Evolutionary conservation across 768 basidiomycete genomes (phyloP), one percentile per base, ranked within the genome.

Genomic region (Trametes villosa): DNA sequence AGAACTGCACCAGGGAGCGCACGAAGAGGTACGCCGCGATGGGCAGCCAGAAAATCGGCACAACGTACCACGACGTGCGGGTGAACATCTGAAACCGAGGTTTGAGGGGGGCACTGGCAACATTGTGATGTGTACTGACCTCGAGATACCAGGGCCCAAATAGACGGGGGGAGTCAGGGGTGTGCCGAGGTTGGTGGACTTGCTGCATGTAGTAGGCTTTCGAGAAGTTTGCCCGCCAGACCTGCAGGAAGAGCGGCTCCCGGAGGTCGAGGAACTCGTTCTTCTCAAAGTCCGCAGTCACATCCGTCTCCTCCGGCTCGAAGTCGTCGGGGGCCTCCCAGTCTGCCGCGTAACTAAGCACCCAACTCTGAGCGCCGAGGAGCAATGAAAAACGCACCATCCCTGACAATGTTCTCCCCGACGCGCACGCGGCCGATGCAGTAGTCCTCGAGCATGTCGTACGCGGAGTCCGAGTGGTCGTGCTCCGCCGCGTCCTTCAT

Each of bases 191-290:
- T 72, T 98, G 95, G 74, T 99, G 97, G 0, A 99, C 92, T 74
- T 99, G 97, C 68, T 93, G 84, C 50, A 99, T 79, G 72, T 99
- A 99, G 74, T 95, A 98, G 4, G 90, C 85, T 80, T 99, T 99
- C 71, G 92, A 92, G 70, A 92, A 97, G 73, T 94, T 91, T 17
- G 85, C 85, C 63, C 86, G 77, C 92, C 91, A 95, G 62, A 99
- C 85, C 75, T 99, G 97, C 73, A 79, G 76, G 56, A 96, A 73
- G 53, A 99, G 72, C 11, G 97, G 95, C 71, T 88, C 86, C 61
- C 86, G 81, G 22, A 99, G 83, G 73, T 99, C 96, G 61, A 99
- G 77, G 75, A 99, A 99, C 68, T 92, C 82, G 72, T 91, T 94
- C 77, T 90, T 91, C 73, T 87, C 87, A 71, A 82, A 98, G 76